Evolutionary conservation across 2,329 filamentous ascomycete species (phyloP).

Genomic region (Aspergillus sojae): DNA sequence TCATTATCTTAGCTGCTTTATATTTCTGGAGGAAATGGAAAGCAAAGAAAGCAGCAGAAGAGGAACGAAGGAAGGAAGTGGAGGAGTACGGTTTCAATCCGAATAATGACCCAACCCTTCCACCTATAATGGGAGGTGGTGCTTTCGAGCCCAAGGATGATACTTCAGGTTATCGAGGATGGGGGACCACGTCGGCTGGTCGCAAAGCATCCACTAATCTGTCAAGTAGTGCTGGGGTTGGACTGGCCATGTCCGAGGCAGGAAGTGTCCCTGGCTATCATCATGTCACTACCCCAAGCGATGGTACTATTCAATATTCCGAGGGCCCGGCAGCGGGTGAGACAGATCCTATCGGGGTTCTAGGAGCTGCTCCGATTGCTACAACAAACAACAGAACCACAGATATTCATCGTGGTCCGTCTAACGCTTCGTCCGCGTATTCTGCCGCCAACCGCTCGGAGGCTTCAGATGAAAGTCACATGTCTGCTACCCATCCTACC

Average conservation of each 20-base stretch:
- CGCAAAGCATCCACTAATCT: slow-evolving; percentile 89
- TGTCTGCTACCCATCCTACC: slow-evolving; percentile 48
- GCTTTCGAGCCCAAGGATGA: slow-evolving; percentile 70
- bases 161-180: slow-evolving; percentile 84
- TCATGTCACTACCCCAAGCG: slow-evolving; percentile 63
- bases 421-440: slow-evolving; percentile 95
- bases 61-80: slow-evolving; percentile 90
- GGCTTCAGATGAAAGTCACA: slow-evolving; percentile 57
- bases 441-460: slow-evolving; percentile 78
- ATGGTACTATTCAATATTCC: slow-evolving; percentile 61
- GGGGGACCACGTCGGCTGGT: slow-evolving; percentile 78
- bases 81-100: slow-evolving; percentile 98
- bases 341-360: slow-evolving; percentile 78
- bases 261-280: slow-evolving; percentile 59
- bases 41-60: slow-evolving; percentile 79
- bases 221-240: slow-evolving; percentile 67
- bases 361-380: slow-evolving; percentile 69
- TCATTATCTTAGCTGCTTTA: slow-evolving; percentile 74
- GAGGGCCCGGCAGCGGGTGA: slow-evolving; percentile 68
- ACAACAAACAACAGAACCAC: slow-evolving; percentile 61
- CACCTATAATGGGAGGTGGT: slow-evolving; percentile 53
- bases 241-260: slow-evolving; percentile 71
- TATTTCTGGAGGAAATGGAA: slow-evolving; percentile 90
- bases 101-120: slow-evolving; percentile 87
- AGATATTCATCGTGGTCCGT: slow-evolving; percentile 84